Percentiles rank a stretch among this genome's conserved stretches.
Conservation (phyloP, 2,329 filamentous ascomycete species). For the Hypoxylon sp. region DNA sequence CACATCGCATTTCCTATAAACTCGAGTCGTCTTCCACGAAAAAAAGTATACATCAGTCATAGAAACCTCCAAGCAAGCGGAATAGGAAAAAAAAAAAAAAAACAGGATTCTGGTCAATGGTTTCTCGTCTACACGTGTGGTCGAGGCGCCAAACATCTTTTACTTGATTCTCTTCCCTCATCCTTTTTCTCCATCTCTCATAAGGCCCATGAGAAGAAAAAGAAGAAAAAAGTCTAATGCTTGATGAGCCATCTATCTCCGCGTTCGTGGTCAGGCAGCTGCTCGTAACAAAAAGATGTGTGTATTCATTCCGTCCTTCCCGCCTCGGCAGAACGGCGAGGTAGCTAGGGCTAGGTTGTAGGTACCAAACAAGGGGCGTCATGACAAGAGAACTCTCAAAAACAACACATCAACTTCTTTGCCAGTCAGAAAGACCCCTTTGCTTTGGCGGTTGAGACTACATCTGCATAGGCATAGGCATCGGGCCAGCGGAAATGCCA, state of each 20-base stretch:
- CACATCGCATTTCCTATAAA: neutral
- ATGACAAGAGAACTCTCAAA: constrained; percentile 3
- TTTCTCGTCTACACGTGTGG: too few species aligned
- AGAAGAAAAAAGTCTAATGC: constrained; percentile 31
- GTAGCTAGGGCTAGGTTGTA: too few species aligned
- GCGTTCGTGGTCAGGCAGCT: too few species aligned
- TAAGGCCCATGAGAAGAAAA: constrained; percentile 9
- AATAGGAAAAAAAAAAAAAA: too few species aligned
- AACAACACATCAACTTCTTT: too few species aligned
- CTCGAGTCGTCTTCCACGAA: too few species aligned
- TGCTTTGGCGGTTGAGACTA: neutral
- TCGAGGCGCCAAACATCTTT: too few species aligned
- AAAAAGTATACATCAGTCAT: too few species aligned
- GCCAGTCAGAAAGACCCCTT: constrained; percentile 1
- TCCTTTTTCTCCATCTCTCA: constrained; percentile 12
- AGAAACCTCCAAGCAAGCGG: too few species aligned
- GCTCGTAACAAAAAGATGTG: constrained; percentile 14
- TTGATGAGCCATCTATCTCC: constrained; percentile 22
- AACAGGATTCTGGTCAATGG: too few species aligned
- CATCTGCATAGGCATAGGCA: constrained; percentile 8
- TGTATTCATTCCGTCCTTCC: too few species aligned
- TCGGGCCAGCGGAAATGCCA: constrained; percentile 6
- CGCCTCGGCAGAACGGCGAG: constrained; percentile 9
- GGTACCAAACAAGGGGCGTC: constrained; percentile 8
- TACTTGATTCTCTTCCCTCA: too few species aligned